Percentiles rank a stretch among this genome's conserved stretches.
Conservation (phyloP, 805 yeast species). For the Jamesozyma hellenica region DNA sequence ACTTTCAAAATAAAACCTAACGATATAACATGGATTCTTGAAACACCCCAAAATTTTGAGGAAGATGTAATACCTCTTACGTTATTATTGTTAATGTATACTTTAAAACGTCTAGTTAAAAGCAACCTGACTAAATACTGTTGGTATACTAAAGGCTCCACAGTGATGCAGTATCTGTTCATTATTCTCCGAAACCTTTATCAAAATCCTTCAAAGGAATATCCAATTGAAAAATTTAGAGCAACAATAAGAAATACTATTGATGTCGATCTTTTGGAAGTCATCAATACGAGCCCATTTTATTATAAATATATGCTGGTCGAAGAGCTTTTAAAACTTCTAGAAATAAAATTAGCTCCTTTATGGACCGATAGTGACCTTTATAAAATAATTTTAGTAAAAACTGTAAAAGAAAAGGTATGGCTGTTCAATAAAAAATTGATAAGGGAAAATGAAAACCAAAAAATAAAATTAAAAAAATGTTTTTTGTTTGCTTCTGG, state of each 20-base stretch:
- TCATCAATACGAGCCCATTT: constrained; percentile 9
- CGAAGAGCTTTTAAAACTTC: constrained; percentile 17
- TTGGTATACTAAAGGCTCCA: constrained; percentile 26
- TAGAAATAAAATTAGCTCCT: constrained; percentile 18
- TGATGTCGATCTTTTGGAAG: constrained; percentile 13
- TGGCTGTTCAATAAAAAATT: constrained; percentile 11
- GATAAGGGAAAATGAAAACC: constrained; percentile 1
- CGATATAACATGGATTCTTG: constrained; percentile 12
- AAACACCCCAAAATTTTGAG: constrained; percentile 8
- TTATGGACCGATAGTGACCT: constrained; percentile 22
- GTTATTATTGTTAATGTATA: constrained; percentile 14
- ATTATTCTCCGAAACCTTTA: constrained; percentile 19
- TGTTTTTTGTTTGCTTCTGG: constrained; percentile 12
- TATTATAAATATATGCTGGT: constrained; percentile 16
- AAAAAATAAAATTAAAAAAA: constrained; percentile 3
- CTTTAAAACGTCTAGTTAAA: constrained; percentile 19
- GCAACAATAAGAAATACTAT: constrained; percentile 1
- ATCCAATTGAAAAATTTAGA: constrained; percentile 2
- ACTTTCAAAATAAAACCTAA: constrained; percentile 1
- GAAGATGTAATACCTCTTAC: constrained; percentile 18
- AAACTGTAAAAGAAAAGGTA: constrained; percentile 18
- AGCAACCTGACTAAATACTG: constrained; percentile 9
- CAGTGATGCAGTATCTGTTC: constrained; percentile 26
- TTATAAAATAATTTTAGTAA: constrained; percentile 18
- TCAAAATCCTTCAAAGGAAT: constrained; percentile 14